Conservation (phyloP, 2,329 filamentous ascomycete species). For the Rosellinia necatrix region DNA sequence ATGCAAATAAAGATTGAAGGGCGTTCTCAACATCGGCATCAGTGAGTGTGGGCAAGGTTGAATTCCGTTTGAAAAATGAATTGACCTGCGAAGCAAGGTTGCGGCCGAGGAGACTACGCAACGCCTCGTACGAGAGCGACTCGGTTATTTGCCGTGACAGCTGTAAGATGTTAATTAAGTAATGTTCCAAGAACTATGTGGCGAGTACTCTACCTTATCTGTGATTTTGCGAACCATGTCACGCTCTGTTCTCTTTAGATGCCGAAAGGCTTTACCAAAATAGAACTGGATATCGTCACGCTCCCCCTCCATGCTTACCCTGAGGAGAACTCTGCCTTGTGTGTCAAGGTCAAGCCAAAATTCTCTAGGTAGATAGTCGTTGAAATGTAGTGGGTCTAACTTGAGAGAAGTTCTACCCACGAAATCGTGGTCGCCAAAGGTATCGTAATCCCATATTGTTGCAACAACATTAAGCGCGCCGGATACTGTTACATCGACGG, state of each 20-base stretch:
- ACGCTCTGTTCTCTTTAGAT: conserved; percentile 90
- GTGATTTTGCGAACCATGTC: conserved; percentile 99
- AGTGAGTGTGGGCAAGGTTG: conserved; percentile 62
- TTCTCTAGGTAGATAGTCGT: conserved; percentile 92
- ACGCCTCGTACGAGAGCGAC: conserved; percentile 80
- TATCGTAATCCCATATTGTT: conserved; percentile 98
- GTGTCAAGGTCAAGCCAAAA: conserved; percentile 98
- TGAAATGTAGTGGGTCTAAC: conserved; percentile 95
- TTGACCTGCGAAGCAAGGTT: conserved; percentile 62
- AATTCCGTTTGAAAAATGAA: conserved; percentile 55
- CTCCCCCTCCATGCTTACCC: conserved; percentile 98
- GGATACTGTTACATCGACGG: conserved; percentile 91
- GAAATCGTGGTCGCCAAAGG: conserved; percentile 95
- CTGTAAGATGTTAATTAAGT: conserved; percentile 48
- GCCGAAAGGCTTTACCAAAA: conserved; percentile 95
- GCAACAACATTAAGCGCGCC: conserved; percentile 93
- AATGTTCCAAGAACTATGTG: not conserved
- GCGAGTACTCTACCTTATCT: conserved; percentile 74
- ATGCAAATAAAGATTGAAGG: conserved; percentile 82
- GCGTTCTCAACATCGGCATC: conserved; percentile 78
- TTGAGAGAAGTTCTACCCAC: conserved; percentile 96
- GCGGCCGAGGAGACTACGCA: conserved; percentile 74
- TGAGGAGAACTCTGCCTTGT: conserved; percentile 83
- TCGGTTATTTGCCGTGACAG: conserved; percentile 91
- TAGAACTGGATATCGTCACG: conserved; percentile 98